phyloP scores from a whole-genome alignment of 176 grass and related monocot species.

The Pharus latifolius region DNA sequence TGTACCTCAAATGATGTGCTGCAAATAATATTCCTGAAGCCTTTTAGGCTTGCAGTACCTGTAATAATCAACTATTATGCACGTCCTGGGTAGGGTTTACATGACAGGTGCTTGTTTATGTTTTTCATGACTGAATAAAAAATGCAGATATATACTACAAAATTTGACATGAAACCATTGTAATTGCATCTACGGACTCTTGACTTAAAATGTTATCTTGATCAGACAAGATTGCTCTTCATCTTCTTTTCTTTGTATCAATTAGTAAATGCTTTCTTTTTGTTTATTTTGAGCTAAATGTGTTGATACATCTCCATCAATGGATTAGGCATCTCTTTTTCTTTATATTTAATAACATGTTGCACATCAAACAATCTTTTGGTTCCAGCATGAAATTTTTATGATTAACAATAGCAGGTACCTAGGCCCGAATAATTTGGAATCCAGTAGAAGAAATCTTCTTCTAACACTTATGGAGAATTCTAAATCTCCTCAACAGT shows the following conservation, averaged over 20 bases:
- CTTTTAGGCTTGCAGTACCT: too few relatives aligned
- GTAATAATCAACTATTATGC: too few relatives aligned
- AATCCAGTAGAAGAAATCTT: background rate
- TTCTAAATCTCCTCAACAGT: slow-evolving; percentile 32
- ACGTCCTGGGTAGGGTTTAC: too few relatives aligned
- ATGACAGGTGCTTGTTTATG: too few relatives aligned
- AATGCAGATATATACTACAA: too few relatives aligned
- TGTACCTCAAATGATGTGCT: too few relatives aligned
- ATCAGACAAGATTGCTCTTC: background rate
- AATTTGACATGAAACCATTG: too few relatives aligned
- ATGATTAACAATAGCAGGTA: slow-evolving; percentile 23
- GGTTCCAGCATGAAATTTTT: background rate
- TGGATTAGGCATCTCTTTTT: background rate
- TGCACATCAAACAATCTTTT: background rate
- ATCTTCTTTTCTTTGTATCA: background rate
- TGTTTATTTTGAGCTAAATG: background rate
- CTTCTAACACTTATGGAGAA: slow-evolving; percentile 23
- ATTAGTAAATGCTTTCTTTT: background rate
- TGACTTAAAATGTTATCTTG: background rate
- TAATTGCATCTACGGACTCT: too few relatives aligned
- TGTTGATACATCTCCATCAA: background rate
- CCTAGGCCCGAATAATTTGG: background rate
- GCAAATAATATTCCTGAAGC: too few relatives aligned
- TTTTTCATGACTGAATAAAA: too few relatives aligned
- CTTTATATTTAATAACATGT: background rate